These are phyloP conservation scores for Dipodascopsis tothii DNA, from an alignment of 805 yeast species.

Conservation along the genomic window DNA sequence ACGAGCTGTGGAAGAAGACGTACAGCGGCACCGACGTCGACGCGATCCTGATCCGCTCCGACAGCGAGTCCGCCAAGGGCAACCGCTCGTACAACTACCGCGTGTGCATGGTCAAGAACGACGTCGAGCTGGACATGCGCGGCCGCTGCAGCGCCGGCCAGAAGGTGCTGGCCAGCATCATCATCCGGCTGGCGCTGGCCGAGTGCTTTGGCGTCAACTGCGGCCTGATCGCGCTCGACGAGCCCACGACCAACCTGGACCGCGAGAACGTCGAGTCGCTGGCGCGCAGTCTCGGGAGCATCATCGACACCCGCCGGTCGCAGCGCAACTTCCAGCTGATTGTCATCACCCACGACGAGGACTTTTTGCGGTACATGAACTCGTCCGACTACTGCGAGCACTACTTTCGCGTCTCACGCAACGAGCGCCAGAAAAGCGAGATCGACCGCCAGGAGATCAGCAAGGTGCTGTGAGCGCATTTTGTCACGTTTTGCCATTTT, in stretches of 20 bases:
- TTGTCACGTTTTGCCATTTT: too few relatives aligned
- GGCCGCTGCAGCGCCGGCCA: constrained; percentile 99
- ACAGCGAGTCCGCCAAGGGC: constrained; percentile 47
- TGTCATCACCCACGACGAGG: constrained; percentile 94
- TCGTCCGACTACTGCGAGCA: constrained; percentile 81
- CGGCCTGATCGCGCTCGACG: constrained; percentile 94
- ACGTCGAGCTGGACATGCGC: constrained; percentile 91
- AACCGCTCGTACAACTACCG: constrained; percentile 28
- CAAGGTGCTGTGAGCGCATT: constrained; percentile 16
- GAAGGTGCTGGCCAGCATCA: constrained; percentile 84
- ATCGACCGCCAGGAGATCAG: constrained; percentile 43
- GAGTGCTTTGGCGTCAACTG: constrained; percentile 93
- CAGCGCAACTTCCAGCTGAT: constrained; percentile 90
- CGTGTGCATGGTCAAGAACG: constrained; percentile 85
- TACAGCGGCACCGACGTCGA: constrained; percentile 95
- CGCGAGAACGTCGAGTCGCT: constrained; percentile 79
- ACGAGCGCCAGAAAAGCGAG: constrained; percentile 70
- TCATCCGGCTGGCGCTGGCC: constrained; percentile 83
- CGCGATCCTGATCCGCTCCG: constrained; percentile 77
- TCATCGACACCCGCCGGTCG: constrained; percentile 63
- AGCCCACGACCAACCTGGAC: constrained; percentile 94
- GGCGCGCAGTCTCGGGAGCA: constrained; percentile 68
- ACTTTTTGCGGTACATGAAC: constrained; percentile 74
- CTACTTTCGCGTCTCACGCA: constrained; percentile 73
- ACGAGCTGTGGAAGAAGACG: constrained; percentile 88